These are phyloP conservation scores for Candida fluviatilis DNA, from an alignment of 805 yeast species.

Conservation along the genomic window DNA sequence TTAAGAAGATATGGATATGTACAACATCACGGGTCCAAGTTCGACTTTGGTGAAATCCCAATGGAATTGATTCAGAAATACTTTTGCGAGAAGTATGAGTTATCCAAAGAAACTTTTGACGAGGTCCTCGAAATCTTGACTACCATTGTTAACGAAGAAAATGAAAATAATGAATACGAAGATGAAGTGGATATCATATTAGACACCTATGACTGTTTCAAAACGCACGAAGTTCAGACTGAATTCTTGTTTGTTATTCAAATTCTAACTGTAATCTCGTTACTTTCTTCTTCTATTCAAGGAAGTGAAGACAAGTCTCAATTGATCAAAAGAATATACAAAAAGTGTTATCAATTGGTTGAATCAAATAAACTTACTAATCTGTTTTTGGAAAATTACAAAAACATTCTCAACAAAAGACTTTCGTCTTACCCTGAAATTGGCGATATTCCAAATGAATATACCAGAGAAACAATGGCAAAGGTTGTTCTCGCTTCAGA, in stretches of 20 bases:
- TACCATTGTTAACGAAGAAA: slow-evolving; percentile 24
- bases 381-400: slow-evolving; percentile 24
- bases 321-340: slow-evolving; percentile 46
- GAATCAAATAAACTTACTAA: slow-evolving; percentile 49
- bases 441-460: slow-evolving; percentile 16
- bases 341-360: slow-evolving; percentile 59
- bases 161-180: slow-evolving; percentile 32
- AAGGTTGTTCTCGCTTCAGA: slow-evolving; percentile 55
- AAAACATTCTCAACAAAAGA: slow-evolving; percentile 29
- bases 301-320: slow-evolving; percentile 19
- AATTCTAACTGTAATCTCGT: slow-evolving; percentile 36
- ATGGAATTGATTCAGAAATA: slow-evolving; percentile 37
- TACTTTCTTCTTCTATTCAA: slow-evolving; percentile 19
- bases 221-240: slow-evolving; percentile 53
- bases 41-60: slow-evolving; percentile 78
- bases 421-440: slow-evolving; percentile 46
- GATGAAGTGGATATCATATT: slow-evolving; percentile 39
- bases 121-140: slow-evolving; percentile 27
- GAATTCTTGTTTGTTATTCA: slow-evolving; percentile 56
- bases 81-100: slow-evolving; percentile 19
- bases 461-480: slow-evolving; percentile 43
- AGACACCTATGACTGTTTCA: slow-evolving; percentile 62
- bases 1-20: slow-evolving; percentile 90
- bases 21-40: slow-evolving; percentile 64
- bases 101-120: slow-evolving; percentile 27